Evolutionary conservation across 768 basidiomycete species (phyloP), one percentile per base, ranked within the genome.

Genomic region (Rhodocollybia butyracea): DNA sequence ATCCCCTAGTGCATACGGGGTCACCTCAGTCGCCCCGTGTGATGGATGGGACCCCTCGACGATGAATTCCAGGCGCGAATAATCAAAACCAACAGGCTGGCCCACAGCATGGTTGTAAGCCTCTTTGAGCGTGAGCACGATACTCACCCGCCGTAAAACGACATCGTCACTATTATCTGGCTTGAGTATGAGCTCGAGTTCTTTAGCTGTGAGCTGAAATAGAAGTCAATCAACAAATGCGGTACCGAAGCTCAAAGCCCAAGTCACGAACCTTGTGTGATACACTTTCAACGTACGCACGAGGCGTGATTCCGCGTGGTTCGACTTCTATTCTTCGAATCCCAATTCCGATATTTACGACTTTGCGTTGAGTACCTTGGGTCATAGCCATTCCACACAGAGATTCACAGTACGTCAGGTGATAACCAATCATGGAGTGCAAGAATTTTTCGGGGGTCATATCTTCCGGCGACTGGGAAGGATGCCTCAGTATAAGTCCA

Each of bases 311-410:
- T 5, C 82, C 83, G 15, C 78, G 73, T 0, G 88, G 85, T 58
- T 85, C 82, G 7, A 87, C 80, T 34, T 71, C 75, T 47, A 88
- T 74, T 48, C 84, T 83, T 61, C 88, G 85, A 64, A 91, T 79
- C 3, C 87, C 89, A n/a, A 92, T 73, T 1, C 91, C 91, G 61
- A 93, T 85, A 68, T 91, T 90, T 61, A 89, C 75, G 46, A 93
- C 91, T 55, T 88, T 84, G 42, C 82, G 79, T 53, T 84, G 83
- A 10, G 78, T 76, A 3, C 91, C 91, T 61, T 92, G 89, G 1
- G 88, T 88, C 81, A 93, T 89, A 36, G 86, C 84, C 87, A 91
- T 90, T n/a, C 85, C 88, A 52, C 89, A 83, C 8, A 91, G 66
- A 10, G 85, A 87, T 55, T 79, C 80, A 57, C 86, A 82, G 60